Evolutionary conservation across 306 rosid genomes (phyloP).

Genomic region (Prunus armeniaca): DNA sequence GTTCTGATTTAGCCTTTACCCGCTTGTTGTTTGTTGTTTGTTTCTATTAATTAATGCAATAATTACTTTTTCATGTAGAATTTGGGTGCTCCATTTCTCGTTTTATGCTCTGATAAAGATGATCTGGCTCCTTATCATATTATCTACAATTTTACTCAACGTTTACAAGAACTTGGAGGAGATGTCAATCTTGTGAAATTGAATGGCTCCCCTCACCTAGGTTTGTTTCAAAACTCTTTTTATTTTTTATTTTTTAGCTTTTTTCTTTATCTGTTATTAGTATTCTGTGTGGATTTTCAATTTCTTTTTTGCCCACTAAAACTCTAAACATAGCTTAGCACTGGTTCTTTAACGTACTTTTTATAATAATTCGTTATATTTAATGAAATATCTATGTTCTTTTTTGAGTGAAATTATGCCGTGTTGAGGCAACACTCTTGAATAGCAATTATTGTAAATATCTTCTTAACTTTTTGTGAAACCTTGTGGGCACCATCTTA

Average conservation of each 20-base stretch:
- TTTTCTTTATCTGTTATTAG: not conserved
- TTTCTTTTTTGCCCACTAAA: not conserved
- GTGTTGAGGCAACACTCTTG: not conserved
- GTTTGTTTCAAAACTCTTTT: slow-evolving; percentile 43
- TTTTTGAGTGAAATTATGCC: not conserved
- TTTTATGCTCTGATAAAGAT: slow-evolving; percentile 84
- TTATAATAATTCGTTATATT: not conserved
- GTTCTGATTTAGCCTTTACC: slow-evolving; percentile 26
- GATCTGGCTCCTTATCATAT: slow-evolving; percentile 64
- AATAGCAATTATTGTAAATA: not conserved
- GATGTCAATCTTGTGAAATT: slow-evolving; percentile 81
- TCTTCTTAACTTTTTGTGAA: not conserved
- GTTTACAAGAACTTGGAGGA: slow-evolving; percentile 68
- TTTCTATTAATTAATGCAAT: slow-evolving; percentile 4
- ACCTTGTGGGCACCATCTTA: not conserved
- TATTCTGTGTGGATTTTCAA: not conserved
- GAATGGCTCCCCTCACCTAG: slow-evolving; percentile 74
- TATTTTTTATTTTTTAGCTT: not conserved
- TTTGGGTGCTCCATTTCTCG: slow-evolving; percentile 90
- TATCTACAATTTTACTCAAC: slow-evolving; percentile 58
- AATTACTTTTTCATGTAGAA: slow-evolving; percentile 43
- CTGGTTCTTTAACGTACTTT: not conserved
- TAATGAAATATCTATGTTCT: not conserved
- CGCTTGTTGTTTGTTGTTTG: not conserved
- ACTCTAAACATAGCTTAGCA: not conserved